Percentiles rank a stretch among this genome's conserved stretches.
Evolutionary conservation across 140 eudicot species (phyloP).

Genomic region (Flaveria floridana): DNA sequence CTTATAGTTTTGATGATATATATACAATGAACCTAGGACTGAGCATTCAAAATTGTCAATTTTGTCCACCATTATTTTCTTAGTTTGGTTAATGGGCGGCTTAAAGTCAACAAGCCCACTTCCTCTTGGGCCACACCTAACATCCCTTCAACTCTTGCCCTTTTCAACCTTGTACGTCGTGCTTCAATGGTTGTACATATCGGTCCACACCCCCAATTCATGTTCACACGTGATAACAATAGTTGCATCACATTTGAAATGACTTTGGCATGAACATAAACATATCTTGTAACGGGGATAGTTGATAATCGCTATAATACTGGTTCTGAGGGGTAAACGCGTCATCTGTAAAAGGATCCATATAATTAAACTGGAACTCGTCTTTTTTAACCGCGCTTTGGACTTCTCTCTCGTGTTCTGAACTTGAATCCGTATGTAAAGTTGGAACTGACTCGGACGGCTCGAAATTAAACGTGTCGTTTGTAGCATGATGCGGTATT

Average conservation of each 20-base stretch:
- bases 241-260: slow-evolving; percentile 32
- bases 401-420: slow-evolving; percentile 59
- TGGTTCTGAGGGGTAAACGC: slow-evolving; percentile 46
- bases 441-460: slow-evolving; percentile 75
- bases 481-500: slow-evolving; percentile 29
- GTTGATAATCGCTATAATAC: slow-evolving; percentile 39
- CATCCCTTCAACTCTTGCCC: slow-evolving; percentile 22
- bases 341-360: slow-evolving; percentile 41
- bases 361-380: slow-evolving; percentile 47
- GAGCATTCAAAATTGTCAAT: slow-evolving; percentile 17
- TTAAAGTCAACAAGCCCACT: slow-evolving; percentile 28
- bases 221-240: slow-evolving; percentile 21
- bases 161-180: slow-evolving; percentile 17
- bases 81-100: slow-evolving; percentile 19
- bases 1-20: slow-evolving; percentile 21
- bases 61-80: slow-evolving; percentile 4
- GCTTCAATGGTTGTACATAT: slow-evolving; percentile 17
- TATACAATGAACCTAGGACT: slow-evolving; percentile 35
- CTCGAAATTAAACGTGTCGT: slow-evolving; percentile 48
- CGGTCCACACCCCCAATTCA: slow-evolving; percentile 18
- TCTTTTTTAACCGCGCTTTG: slow-evolving; percentile 39
- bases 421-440: slow-evolving; percentile 74
- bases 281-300: slow-evolving; percentile 62
- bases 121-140: slow-evolving; percentile 25
- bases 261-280: slow-evolving; percentile 56